Conservation (phyloP, 495 filamentous ascomycete species). For the Podospora australis region DNA sequence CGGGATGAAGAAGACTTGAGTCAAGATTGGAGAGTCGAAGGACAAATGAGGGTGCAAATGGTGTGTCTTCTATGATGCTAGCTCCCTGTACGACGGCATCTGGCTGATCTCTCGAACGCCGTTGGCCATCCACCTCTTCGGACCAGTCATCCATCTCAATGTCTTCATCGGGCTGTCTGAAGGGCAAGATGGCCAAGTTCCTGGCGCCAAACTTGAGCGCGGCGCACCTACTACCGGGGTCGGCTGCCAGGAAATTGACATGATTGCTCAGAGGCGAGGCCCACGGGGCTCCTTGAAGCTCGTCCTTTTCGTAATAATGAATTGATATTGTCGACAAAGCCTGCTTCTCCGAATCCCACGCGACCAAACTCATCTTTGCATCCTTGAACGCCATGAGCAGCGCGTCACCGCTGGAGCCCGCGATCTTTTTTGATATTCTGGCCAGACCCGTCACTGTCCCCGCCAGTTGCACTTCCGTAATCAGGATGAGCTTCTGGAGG, state of each 20-base stretch:
- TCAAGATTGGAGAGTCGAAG: slow-evolving; percentile 80
- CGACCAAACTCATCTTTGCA: slow-evolving; percentile 85
- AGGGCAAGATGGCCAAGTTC: slow-evolving; percentile 89
- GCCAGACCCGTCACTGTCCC: slow-evolving; percentile 79
- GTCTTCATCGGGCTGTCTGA: slow-evolving; percentile 85
- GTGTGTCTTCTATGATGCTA: slow-evolving; percentile 55
- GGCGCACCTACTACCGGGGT: slow-evolving; percentile 88
- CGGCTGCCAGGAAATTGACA: slow-evolving; percentile 74
- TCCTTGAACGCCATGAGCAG: slow-evolving; percentile 79
- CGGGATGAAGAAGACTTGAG: slow-evolving; percentile 74
- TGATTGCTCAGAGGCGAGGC: slow-evolving; percentile 59
- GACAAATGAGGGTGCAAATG: slow-evolving; percentile 87
- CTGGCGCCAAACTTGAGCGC: slow-evolving; percentile 83
- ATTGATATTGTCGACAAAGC: slow-evolving; percentile 82
- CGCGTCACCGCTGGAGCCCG: slow-evolving; percentile 76
- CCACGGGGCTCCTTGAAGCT: slow-evolving; percentile 70
- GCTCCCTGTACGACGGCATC: slow-evolving; percentile 48
- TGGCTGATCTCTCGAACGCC: slow-evolving; percentile 38
- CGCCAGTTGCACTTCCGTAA: slow-evolving; percentile 73
- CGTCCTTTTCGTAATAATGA: slow-evolving; percentile 96
- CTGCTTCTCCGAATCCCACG: slow-evolving; percentile 82
- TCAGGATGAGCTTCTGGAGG: slow-evolving; percentile 72
- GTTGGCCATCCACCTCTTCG: slow-evolving; percentile 61
- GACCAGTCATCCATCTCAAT: slow-evolving; percentile 84
- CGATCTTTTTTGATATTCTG: slow-evolving; percentile 60